These are phyloP conservation scores for Colletotrichum plurivorum DNA, from an alignment of 2,329 filamentous ascomycete genomes.

Conservation along the genomic window DNA sequence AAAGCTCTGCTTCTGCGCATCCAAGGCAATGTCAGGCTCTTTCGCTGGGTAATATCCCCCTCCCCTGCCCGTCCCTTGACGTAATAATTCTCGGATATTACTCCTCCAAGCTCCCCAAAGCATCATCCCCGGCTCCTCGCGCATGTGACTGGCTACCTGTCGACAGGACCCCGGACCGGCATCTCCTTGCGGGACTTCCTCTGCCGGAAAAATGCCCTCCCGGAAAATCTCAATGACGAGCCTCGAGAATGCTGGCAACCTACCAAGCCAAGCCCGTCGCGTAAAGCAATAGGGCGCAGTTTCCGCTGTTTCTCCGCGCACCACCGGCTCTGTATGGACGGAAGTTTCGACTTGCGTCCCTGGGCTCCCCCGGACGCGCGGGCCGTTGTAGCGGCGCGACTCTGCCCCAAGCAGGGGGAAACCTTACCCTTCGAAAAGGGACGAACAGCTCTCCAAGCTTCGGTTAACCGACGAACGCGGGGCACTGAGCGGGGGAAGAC, in stretches of 20 bases:
- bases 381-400: slow-evolving; percentile 27
- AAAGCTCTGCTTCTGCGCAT: too few species aligned
- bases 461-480: slow-evolving; percentile 33
- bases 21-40: too few species aligned
- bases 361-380: slow-evolving; percentile 14
- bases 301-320: background rate
- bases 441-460: slow-evolving; percentile 9
- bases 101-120: background rate
- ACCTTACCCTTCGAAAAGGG: slow-evolving; percentile 9
- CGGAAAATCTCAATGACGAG: background rate
- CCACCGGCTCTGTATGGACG: slow-evolving; percentile 17
- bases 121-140: background rate
- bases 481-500: slow-evolving; percentile 17
- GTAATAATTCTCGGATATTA: background rate
- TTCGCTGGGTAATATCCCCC: background rate
- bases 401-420: background rate
- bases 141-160: background rate
- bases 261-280: background rate
- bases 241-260: too few species aligned
- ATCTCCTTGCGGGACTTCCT: background rate
- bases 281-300: background rate
- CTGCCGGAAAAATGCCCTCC: background rate
- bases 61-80: background rate
- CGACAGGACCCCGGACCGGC: too few species aligned
- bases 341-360: slow-evolving; percentile 8